Evolutionary conservation across 2,329 filamentous ascomycete species (phyloP).

Genomic region (Ceratocystis huliohia): DNA sequence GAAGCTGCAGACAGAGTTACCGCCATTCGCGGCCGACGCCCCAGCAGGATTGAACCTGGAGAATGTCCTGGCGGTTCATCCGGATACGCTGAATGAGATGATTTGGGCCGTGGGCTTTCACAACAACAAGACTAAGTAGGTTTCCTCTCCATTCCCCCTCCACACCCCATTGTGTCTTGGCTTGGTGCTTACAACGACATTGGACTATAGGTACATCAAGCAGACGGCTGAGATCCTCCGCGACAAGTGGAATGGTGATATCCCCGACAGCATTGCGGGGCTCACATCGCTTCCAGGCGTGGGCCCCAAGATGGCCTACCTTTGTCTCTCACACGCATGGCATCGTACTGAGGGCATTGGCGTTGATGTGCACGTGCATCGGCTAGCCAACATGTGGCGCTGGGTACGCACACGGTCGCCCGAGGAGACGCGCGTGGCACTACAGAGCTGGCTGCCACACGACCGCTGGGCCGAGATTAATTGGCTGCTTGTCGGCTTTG

Average conservation of each 20-base stretch:
- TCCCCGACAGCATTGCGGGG: constrained; percentile 64
- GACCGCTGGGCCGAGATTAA: constrained; percentile 92
- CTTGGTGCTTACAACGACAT: background rate
- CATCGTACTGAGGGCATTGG: constrained; percentile 61
- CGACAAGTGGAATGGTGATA: constrained; percentile 59
- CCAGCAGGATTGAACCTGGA: constrained; percentile 53
- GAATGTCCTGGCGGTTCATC: constrained; percentile 61
- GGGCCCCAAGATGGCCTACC: constrained; percentile 87
- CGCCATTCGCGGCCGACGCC: constrained; percentile 35
- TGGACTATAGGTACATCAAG: constrained; percentile 47
- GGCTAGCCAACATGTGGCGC: constrained; percentile 87
- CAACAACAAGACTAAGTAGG: constrained; percentile 78
- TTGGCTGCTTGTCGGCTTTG: constrained; percentile 72
- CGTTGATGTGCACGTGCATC: constrained; percentile 88
- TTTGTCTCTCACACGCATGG: constrained; percentile 67
- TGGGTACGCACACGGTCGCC: constrained; percentile 75
- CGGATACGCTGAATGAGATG: constrained; percentile 53
- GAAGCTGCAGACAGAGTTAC: constrained; percentile 62
- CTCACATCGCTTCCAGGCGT: constrained; percentile 72
- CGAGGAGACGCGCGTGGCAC: constrained; percentile 62
- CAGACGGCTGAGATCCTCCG: constrained; percentile 58
- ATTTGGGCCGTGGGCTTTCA: constrained; percentile 85
- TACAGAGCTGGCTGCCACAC: constrained; percentile 71
- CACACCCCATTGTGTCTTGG: background rate
- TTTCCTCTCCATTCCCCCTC: constrained; percentile 17